Conservation (phyloP, 2,329 filamentous ascomycete genomes). For the Fusarium haematococcum region DNA sequence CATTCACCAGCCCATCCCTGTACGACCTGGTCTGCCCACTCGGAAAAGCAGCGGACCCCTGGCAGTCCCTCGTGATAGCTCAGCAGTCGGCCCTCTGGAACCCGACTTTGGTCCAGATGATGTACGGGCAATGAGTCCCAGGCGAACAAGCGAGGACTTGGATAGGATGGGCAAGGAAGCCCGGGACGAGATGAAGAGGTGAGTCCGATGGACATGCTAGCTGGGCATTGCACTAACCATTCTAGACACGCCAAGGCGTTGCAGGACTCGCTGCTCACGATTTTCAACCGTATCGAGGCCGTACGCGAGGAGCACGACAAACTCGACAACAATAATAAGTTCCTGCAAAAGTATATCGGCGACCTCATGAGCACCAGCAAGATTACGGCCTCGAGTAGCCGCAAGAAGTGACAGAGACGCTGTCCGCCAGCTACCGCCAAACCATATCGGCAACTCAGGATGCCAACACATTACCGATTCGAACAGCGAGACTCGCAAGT, state of each 20-base stretch:
- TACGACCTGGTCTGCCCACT: constrained; percentile 75
- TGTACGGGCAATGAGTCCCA: constrained; percentile 93
- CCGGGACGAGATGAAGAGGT: constrained; percentile 73
- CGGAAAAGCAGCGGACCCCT: constrained; percentile 86
- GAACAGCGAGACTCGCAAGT: constrained; percentile 10
- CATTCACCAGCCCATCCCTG: constrained; percentile 64
- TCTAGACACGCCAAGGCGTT: constrained; percentile 86
- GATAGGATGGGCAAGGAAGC: constrained; percentile 89
- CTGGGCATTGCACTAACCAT: constrained; percentile 23
- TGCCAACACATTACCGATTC: constrained; percentile 6
- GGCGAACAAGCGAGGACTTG: constrained; percentile 90
- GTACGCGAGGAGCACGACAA: constrained; percentile 97
- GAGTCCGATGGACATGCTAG: constrained; percentile 35
- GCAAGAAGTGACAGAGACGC: constrained; percentile 62
- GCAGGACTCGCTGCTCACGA: constrained; percentile 88
- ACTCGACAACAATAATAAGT: constrained; percentile 96
- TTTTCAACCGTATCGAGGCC: constrained; percentile 93
- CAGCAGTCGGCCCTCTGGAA: constrained; percentile 77
- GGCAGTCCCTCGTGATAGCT: constrained; percentile 82
- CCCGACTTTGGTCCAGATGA: constrained; percentile 87
- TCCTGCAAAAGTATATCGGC: constrained; percentile 97
- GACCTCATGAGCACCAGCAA: constrained; percentile 91
- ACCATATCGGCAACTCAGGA: not conserved
- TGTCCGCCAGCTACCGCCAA: not conserved
- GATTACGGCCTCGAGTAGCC: constrained; percentile 69